These are phyloP conservation scores for Pyrus communis DNA, from an alignment of 306 rosid genomes.

Conservation along the genomic window DNA sequence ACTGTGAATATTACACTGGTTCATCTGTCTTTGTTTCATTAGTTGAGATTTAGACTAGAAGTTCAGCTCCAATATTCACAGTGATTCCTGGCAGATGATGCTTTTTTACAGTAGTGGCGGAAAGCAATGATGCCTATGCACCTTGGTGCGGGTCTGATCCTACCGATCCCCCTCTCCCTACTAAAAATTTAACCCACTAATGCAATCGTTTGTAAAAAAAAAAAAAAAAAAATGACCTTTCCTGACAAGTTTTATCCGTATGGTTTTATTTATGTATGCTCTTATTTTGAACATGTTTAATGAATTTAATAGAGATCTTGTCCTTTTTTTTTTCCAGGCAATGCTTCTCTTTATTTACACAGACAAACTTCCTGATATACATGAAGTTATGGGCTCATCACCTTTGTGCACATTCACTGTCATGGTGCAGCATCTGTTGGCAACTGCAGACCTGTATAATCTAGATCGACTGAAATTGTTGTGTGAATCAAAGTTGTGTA, in stretches of 20 bases:
- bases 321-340: slow-evolving; percentile 41
- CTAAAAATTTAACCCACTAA: too few species aligned
- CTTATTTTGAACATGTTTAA: slow-evolving; percentile 8
- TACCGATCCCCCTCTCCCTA: too few species aligned
- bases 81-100: background rate
- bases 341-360: slow-evolving; percentile 73
- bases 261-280: background rate
- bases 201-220: too few species aligned
- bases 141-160: too few species aligned
- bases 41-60: background rate
- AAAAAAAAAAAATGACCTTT: background rate
- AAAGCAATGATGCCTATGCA: too few species aligned
- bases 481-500: slow-evolving; percentile 69
- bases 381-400: slow-evolving; percentile 51
- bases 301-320: slow-evolving; percentile 5
- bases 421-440: slow-evolving; percentile 84
- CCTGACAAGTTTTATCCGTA: background rate
- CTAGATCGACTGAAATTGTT: slow-evolving; percentile 65
- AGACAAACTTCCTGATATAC: slow-evolving; percentile 55
- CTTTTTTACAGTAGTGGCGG: too few species aligned
- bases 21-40: background rate
- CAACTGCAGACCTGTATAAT: slow-evolving; percentile 74
- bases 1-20: background rate
- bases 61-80: background rate
- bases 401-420: slow-evolving; percentile 51